Evolutionary conservation across 495 filamentous ascomycete genomes (phyloP).

Genomic region (Penicillium canescens): DNA sequence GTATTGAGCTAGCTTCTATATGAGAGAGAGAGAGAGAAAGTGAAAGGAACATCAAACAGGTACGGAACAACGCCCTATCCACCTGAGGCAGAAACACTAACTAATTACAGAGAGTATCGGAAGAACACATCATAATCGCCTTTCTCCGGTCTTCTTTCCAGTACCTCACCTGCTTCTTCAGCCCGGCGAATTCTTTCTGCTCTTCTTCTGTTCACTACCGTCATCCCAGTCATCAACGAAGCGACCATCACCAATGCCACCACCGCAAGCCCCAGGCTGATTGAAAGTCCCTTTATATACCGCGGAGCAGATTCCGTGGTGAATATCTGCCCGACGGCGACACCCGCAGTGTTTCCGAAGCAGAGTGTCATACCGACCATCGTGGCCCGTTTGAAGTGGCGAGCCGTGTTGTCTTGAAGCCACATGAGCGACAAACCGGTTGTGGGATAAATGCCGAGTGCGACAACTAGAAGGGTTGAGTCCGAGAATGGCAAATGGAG

Average conservation of each 20-base stretch:
- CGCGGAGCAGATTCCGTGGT: constrained; percentile 9
- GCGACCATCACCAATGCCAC: constrained; percentile 12
- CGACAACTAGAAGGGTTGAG: constrained; percentile 1
- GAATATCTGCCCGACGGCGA: constrained; percentile 18
- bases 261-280: constrained; percentile 9
- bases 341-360: constrained; percentile 17
- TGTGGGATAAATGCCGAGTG: constrained; percentile 19
- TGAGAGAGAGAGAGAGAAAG: too few species aligned
- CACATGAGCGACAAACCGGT: constrained; percentile 18
- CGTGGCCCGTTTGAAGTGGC: constrained; percentile 17
- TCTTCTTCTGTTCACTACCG: constrained; percentile 7
- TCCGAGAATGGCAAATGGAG: too few species aligned
- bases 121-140: constrained; percentile 14
- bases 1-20: too few species aligned
- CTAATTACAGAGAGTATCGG: constrained; percentile 9
- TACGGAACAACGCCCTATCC: too few species aligned
- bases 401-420: constrained; percentile 18
- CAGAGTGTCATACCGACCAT: constrained; percentile 17
- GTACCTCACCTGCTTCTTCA: constrained; percentile 10
- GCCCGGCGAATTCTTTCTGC: constrained; percentile 6
- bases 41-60: too few species aligned
- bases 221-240: constrained; percentile 7
- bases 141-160: constrained; percentile 11
- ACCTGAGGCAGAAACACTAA: too few species aligned
- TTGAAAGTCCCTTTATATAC: constrained; percentile 10